A percentile compares a stretch with the other conserved stretches of the same genome.
Conservation (phyloP, 2,329 filamentous ascomycete species). For the Torrubiellomyces zombiae region DNA sequence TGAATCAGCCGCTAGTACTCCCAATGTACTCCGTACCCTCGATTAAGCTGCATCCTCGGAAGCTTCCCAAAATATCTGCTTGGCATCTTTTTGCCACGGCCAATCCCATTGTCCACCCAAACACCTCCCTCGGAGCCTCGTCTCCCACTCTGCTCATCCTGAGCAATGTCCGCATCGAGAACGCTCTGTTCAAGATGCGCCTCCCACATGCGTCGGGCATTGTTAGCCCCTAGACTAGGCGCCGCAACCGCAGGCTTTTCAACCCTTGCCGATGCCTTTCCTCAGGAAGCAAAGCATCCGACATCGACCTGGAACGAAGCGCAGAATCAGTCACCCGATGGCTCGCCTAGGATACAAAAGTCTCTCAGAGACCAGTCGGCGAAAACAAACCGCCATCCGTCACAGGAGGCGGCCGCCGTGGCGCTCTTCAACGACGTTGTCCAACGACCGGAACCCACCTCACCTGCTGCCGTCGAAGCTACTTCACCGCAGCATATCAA, state of each 20-base stretch:
- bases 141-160: no score
- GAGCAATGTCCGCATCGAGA: conserved; percentile 18
- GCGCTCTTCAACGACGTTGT: conserved; percentile 21
- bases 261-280: conserved; percentile 7
- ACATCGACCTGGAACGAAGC: no score
- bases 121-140: no score
- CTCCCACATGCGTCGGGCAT: conserved; percentile 9
- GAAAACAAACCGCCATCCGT: conserved; percentile 2
- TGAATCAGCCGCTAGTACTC: no score
- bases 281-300: conserved; percentile 1
- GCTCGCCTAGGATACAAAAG: no score
- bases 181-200: conserved; percentile 19
- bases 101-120: no score
- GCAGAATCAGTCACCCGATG: no score
- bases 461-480: background rate
- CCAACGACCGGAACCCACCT: conserved; percentile 3
- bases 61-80: no score
- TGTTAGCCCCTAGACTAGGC: conserved; percentile 7
- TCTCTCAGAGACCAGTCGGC: conserved; percentile 1
- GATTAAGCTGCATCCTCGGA: no score
- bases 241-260: conserved; percentile 10
- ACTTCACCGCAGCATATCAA: no score
- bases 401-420: conserved; percentile 7
- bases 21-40: no score
- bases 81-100: no score